These are phyloP conservation scores for Penicillium sp. DNA, from an alignment of 2,329 filamentous ascomycete genomes.

Conservation along the genomic window DNA sequence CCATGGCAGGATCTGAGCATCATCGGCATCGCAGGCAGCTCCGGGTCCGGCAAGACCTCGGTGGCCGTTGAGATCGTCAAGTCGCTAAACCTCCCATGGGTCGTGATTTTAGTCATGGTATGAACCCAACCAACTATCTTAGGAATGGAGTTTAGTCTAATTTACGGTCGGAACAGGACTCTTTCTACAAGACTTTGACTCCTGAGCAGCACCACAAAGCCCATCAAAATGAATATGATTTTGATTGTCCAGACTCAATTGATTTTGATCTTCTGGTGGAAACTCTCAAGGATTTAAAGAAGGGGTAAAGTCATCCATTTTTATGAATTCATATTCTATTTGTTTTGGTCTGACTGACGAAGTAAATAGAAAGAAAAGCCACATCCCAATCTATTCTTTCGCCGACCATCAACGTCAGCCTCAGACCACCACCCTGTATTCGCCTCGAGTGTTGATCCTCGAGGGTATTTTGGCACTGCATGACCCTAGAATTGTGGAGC, in stretches of 20 bases:
- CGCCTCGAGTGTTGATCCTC: conserved; percentile 89
- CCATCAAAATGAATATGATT: conserved; percentile 91
- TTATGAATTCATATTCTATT: background rate
- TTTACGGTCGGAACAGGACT: conserved; percentile 64
- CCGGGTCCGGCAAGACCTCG: conserved; percentile 93
- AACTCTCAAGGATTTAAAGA: conserved; percentile 78
- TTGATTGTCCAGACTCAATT: conserved; percentile 90
- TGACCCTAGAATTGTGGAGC: conserved; percentile 77
- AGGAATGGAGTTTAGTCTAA: conserved; percentile 12
- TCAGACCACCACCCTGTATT: conserved; percentile 86
- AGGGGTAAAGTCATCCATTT: conserved; percentile 65
- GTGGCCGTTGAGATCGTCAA: conserved; percentile 88
- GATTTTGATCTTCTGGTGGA: conserved; percentile 90
- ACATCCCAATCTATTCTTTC: conserved; percentile 95
- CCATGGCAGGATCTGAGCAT: conserved; percentile 97
- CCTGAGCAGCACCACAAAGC: conserved; percentile 76
- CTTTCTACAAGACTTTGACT: conserved; percentile 90
- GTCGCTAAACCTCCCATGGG: conserved; percentile 91
- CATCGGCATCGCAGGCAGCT: conserved; percentile 93
- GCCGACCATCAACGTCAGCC: conserved; percentile 80
- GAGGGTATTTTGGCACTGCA: conserved; percentile 96
- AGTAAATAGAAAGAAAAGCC: conserved; percentile 54
- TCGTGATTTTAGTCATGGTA: conserved; percentile 96
- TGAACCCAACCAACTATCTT: conserved; percentile 21
- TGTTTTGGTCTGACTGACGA: conserved; percentile 5